These are phyloP conservation scores for Adansonia rubrostipa DNA, from an alignment of 441 rosid genomes.

Conservation along the genomic window DNA sequence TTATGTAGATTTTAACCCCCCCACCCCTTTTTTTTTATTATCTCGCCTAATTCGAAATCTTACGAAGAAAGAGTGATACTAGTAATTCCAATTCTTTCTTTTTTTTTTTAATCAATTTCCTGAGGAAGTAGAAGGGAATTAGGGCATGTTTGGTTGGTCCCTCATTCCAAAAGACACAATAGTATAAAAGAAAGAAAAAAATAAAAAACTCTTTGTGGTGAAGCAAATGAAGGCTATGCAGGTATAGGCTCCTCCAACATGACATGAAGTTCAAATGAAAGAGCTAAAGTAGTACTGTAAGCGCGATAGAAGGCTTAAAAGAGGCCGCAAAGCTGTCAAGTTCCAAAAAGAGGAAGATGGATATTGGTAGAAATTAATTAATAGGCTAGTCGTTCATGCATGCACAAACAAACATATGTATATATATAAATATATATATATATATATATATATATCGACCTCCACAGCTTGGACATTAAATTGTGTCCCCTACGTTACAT, in stretches of 20 bases:
- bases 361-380: not conserved
- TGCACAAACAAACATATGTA: not conserved
- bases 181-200: not conserved
- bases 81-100: too few species aligned
- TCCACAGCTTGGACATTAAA: not conserved
- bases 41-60: too few species aligned
- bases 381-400: not conserved
- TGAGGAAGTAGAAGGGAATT: too few species aligned
- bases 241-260: not conserved
- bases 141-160: too few species aligned
- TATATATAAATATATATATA: too few species aligned
- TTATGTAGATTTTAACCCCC: too few species aligned
- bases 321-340: not conserved
- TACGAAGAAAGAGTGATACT: too few species aligned
- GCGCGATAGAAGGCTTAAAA: slow-evolving; percentile 9
- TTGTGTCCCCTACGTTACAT: not conserved
- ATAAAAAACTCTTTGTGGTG: too few species aligned
- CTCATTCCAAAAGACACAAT: too few species aligned
- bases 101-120: too few species aligned
- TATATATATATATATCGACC: too few species aligned
- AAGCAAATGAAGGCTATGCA: not conserved
- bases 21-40: too few species aligned
- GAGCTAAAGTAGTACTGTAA: not conserved
- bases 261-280: not conserved
- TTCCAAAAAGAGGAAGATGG: not conserved